Evolutionary conservation across 1,284 basidiomycete genomes (phyloP).

Genomic region (Trichosporon ovoides): DNA sequence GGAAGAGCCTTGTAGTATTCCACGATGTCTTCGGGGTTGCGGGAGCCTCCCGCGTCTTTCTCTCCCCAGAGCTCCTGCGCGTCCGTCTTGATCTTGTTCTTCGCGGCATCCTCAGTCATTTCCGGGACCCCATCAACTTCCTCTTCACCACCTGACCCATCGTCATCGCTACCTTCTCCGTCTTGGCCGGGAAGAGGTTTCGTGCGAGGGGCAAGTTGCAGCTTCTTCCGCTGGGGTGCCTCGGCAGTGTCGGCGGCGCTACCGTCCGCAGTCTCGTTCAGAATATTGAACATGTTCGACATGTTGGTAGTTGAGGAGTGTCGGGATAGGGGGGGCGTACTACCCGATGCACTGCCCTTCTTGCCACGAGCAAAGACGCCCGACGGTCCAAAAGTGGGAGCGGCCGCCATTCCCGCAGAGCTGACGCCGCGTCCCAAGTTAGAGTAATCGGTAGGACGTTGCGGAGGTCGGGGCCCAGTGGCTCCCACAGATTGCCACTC

Average conservation of each 20-base stretch:
- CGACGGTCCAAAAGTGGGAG: slow-evolving; percentile 70
- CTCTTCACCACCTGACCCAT: slow-evolving; percentile 55
- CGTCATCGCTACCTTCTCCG: slow-evolving; percentile 52
- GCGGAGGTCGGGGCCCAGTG: slow-evolving; percentile 46
- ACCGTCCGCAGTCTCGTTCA: slow-evolving; percentile 57
- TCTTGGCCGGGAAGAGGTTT: slow-evolving; percentile 51
- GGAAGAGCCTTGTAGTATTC: slow-evolving; percentile 66
- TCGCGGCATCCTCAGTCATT: slow-evolving; percentile 66
- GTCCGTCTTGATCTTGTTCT: slow-evolving; percentile 63
- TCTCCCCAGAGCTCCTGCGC: slow-evolving; percentile 52
- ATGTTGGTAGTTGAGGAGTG: slow-evolving; percentile 76
- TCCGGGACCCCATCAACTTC: slow-evolving; percentile 50
- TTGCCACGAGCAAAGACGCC: slow-evolving; percentile 73
- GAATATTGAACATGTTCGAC: slow-evolving; percentile 82
- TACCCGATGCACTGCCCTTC: slow-evolving; percentile 52
- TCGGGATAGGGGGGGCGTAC: slow-evolving; percentile 64
- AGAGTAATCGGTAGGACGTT: slow-evolving; percentile 68
- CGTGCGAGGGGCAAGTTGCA: slow-evolving; percentile 63
- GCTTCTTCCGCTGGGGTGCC: slow-evolving; percentile 63
- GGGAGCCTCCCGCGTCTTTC: slow-evolving; percentile 45
- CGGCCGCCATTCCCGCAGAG: slow-evolving; percentile 71
- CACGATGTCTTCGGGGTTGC: slow-evolving; percentile 45
- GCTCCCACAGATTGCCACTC: slow-evolving; percentile 80
- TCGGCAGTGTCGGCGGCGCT: slow-evolving; percentile 49
- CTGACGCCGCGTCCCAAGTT: slow-evolving; percentile 69